Evolutionary conservation across 352 stramenopile species (phyloP).

Genomic region (Pythium brassicae): DNA sequence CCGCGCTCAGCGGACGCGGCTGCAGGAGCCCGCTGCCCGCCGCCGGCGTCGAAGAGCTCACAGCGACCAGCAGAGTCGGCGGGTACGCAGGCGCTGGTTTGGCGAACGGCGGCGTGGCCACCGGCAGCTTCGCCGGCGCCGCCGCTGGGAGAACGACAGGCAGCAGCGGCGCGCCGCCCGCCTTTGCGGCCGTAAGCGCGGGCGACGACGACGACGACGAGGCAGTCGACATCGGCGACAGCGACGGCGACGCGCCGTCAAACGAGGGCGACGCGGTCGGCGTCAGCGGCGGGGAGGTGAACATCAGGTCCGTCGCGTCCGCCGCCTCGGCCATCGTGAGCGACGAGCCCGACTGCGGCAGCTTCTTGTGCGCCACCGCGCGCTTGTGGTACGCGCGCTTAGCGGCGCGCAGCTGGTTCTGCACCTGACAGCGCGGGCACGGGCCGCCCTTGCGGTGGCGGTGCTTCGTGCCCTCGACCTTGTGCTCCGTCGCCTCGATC

Average conservation of each 20-base stretch:
- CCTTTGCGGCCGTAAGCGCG: neutral
- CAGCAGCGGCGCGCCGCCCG: conserved; percentile 14
- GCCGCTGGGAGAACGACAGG: conserved; percentile 21
- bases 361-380: conserved; percentile 77
- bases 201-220: conserved; percentile 10
- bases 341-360: conserved; percentile 41
- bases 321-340: conserved; percentile 4
- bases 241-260: conserved; percentile 19
- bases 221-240: conserved; percentile 14
- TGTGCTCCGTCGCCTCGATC: conserved; percentile 80
- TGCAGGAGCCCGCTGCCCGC: conserved; percentile 8
- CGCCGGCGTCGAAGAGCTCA: conserved; percentile 3
- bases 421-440: conserved; percentile 76
- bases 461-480: conserved; percentile 85
- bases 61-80: conserved; percentile 9
- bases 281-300: conserved; percentile 11
- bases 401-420: conserved; percentile 75
- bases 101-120: conserved; percentile 5
- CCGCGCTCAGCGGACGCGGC: conserved; percentile 11
- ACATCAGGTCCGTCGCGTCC: conserved; percentile 11
- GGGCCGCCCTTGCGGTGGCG: conserved; percentile 79
- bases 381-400: conserved; percentile 82
- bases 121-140: neutral
- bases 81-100: neutral
- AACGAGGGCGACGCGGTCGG: conserved; percentile 12